Evolutionary conservation across 768 basidiomycete genomes (phyloP), one percentile per base, ranked within the genome.

Genomic region (Ephemerocybe angulata): DNA sequence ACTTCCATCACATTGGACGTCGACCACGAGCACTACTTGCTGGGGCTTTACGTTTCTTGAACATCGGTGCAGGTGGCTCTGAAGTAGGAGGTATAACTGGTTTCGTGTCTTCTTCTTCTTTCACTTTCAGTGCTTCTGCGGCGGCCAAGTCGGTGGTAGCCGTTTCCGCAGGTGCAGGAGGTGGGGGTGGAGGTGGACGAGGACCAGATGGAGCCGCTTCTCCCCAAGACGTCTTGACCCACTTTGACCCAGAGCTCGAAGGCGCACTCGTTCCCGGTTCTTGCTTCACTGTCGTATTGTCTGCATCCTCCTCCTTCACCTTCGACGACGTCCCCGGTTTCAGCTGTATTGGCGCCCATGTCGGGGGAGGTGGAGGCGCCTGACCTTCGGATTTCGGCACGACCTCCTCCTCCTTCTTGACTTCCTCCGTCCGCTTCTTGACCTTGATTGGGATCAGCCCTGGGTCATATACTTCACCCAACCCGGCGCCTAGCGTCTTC

Each of bases 391-490:
- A 28, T 22, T 7, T 22, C 6, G 21, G 8, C 17, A 24, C 27
- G 46, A 17, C 30, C 29, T 62, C 66, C 33, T 65, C 62, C 33
- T 58, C 3, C 46, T n/a, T n/a, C n/a, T 48, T 48, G 8, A 48
- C 59, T 1, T 60, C 58, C 50, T 74, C 72, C 61, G 81, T 79
- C 65, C 78, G 79, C 72, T 81, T 84, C 70, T 85, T 87, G 29
- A 82, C 59, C 65, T 85, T 84, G 61, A 90, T 79, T 28, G 81
- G 72, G 46, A 91, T 83, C 21, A 83, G 62, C 1, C 84, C 86
- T 3, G 88, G 89, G 66, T 96, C 93, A 60, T 90, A 95, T 27
- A 90, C 81, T 61, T 91, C 87, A 12, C 87, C 90, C 11, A 90
- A 73, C 6, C 87, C 89, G 0, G 75, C 68, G 1, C 67, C 70